Evolutionary conservation across 495 filamentous ascomycete species (phyloP).

Genomic region (Aspergillus bridgeri): DNA sequence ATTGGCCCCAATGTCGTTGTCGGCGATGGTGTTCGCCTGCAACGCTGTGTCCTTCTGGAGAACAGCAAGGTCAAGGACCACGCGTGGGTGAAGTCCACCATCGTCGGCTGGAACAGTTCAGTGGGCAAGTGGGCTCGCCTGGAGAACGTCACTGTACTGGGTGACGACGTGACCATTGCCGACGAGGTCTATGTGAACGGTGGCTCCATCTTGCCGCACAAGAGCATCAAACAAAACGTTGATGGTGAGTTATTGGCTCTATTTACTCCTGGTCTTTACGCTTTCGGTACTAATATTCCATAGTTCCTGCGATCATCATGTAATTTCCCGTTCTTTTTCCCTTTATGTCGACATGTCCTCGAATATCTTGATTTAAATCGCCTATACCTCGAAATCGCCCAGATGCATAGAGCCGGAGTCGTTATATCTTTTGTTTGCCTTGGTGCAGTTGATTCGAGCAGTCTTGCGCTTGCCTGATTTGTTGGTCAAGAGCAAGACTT

Average conservation of each 20-base stretch:
- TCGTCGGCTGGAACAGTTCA: constrained; percentile 98
- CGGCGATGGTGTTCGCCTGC: constrained; percentile 91
- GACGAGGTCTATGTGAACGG: constrained; percentile 99
- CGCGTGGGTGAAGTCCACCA: constrained; percentile 98
- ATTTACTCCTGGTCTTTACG: background rate
- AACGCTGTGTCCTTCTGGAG: constrained; percentile 86
- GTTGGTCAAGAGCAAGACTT: constrained; percentile 6
- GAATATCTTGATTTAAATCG: constrained; percentile 23
- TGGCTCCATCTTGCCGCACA: constrained; percentile 92
- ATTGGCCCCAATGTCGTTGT: constrained; percentile 94
- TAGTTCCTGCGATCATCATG: constrained; percentile 83
- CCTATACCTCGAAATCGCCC: constrained; percentile 21
- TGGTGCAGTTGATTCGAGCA: constrained; percentile 26
- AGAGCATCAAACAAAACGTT: constrained; percentile 98
- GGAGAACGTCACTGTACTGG: constrained; percentile 95
- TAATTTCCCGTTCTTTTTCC: constrained; percentile 39
- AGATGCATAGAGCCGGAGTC: constrained; percentile 47
- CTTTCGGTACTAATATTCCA: constrained; percentile 9
- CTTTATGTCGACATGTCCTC: constrained; percentile 33
- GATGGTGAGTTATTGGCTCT: constrained; percentile 59
- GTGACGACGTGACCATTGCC: constrained; percentile 98
- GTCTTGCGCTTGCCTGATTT: constrained; percentile 8
- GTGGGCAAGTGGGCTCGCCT: constrained; percentile 94
- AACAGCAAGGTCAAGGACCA: constrained; percentile 97
- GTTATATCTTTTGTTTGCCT: constrained; percentile 25